Percentiles rank a stretch among this genome's conserved stretches.
Conservation (phyloP, 2,329 filamentous ascomycete genomes). For the Falciphora oryzae region DNA sequence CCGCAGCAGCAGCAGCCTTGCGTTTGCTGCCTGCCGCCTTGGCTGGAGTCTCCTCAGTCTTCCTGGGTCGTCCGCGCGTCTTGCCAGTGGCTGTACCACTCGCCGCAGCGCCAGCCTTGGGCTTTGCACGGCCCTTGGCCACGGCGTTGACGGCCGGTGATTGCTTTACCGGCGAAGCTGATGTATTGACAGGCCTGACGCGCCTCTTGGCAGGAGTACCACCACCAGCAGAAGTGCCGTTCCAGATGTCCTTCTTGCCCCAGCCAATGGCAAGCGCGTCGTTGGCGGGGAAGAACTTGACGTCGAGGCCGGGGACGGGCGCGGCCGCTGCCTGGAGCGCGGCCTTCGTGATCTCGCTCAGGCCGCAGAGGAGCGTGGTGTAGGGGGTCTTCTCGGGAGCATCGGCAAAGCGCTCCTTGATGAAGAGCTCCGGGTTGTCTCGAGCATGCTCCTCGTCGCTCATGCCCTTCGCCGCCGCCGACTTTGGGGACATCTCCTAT, state of each 20-base stretch:
- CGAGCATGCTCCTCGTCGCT: not conserved
- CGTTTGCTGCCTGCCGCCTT: not conserved
- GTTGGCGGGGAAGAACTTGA: not conserved
- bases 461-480: not conserved
- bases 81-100: not conserved
- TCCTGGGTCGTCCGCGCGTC: not conserved
- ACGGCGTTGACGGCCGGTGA: no score
- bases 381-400: not conserved
- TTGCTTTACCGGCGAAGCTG: no score
- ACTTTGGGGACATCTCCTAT: not conserved
- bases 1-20: not conserved
- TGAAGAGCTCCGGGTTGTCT: not conserved
- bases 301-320: not conserved
- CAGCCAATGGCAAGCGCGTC: not conserved
- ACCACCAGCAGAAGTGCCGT: not conserved
- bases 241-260: not conserved
- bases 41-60: not conserved
- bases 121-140: no score
- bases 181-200: no score
- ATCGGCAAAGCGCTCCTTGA: not conserved
- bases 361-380: not conserved
- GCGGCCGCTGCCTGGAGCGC: not conserved
- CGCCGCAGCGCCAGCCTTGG: no score
- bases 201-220: not conserved
- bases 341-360: not conserved